Percentiles rank a stretch among this genome's conserved stretches.
These are phyloP conservation scores for Pichiaceae sp. DNA, from an alignment of 1,139 yeast species.

Conservation along the genomic window DNA sequence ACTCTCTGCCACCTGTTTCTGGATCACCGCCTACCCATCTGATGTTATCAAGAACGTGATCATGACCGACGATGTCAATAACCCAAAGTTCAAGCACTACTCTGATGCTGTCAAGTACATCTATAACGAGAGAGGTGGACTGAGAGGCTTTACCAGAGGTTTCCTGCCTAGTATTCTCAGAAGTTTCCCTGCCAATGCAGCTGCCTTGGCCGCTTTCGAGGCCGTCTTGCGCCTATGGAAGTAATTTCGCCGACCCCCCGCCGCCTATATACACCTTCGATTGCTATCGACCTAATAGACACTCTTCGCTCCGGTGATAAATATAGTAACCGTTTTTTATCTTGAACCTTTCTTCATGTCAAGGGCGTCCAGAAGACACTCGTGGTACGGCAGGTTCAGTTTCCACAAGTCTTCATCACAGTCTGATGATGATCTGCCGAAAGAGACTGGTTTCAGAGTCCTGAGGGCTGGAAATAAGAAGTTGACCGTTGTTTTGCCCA, in stretches of 20 bases:
- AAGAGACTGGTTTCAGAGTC: background rate
- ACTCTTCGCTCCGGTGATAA: background rate
- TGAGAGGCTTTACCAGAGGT: conserved; percentile 67
- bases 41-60: conserved; percentile 86
- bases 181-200: conserved; percentile 87
- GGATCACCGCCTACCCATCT: conserved; percentile 86
- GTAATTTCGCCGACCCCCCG: no score
- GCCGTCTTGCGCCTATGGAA: conserved; percentile 54
- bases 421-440: background rate
- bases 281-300: background rate
- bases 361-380: conserved; percentile 2
- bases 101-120: conserved; percentile 64
- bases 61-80: conserved; percentile 68
- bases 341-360: background rate
- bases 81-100: conserved; percentile 68
- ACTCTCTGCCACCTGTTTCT: conserved; percentile 72
- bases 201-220: conserved; percentile 88
- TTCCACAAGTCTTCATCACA: background rate
- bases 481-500: no score
- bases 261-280: background rate
- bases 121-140: conserved; percentile 50
- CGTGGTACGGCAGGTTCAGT: conserved; percentile 3
- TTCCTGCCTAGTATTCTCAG: conserved; percentile 69
- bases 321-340: background rate
- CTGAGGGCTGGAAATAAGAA: no score